Base-by-base conservation (phyloP, 2,329 filamentous ascomycete genomes). In the Ophiostoma australiae region DNA sequence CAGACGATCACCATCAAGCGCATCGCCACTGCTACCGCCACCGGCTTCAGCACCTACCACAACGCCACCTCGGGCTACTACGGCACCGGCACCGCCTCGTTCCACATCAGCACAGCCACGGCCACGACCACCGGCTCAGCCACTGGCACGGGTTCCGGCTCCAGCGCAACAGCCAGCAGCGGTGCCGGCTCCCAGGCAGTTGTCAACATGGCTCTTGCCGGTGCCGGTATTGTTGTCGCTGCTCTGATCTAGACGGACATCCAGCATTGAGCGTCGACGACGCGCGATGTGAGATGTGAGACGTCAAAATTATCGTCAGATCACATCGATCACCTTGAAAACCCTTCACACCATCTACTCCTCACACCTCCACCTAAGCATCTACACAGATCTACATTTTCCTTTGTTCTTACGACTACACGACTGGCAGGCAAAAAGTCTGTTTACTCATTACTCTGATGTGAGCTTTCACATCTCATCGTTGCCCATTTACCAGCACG, bases 1-100 rank as follows among this genome's bases (percentile, higher is more conserved):
- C 78, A 80, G 76, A 80, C 84, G 39, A 76, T 83, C 76, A 82
- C 80, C 55, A 75, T 80, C 72, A 79, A 78, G 65, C 76, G 78
- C 27, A 20, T 70, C 20, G 33, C 55, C 15, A 67, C 66, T 6
- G 20, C 63, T 1, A 66, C 63, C 5, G 66, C 66, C 37, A 44
- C 65, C 23, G 66, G n/a, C 23, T 41, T 67, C 23, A 41, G 35
- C 66, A 44, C 23, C 66, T 33, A 67, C 66, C n/a, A 17, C 66
- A 41, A 41, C 66, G 66, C 35, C 39, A 67, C 35, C 37, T 67
- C 66, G 4, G 66, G n/a, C 66, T 67, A 67, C 66, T 67, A 31
- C n/a, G 66, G 35, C 23, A 67, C 66, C 13, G 66, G 37, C 37
- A 67, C 66, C 66, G 39, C 37, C 17, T 44, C 66, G 66, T 67